phyloP scores from a whole-genome alignment of 768 basidiomycete species.

The Rhodocollybia butyracea region DNA sequence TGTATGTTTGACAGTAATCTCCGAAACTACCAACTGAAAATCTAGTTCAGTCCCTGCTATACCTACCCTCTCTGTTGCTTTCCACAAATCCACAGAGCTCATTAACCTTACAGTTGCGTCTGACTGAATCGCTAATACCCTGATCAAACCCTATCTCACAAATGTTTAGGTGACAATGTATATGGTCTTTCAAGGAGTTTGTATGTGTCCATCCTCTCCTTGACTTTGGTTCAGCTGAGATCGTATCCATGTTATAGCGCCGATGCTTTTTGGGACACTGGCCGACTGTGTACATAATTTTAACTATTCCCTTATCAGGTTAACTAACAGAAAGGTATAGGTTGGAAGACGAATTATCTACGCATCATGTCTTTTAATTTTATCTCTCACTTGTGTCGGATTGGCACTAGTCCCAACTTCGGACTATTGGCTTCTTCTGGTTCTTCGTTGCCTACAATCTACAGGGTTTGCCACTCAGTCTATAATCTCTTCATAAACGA shows the following conservation, averaged over 20 bases:
- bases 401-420: slow-evolving; percentile 44
- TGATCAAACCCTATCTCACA: background rate
- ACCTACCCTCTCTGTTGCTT: slow-evolving; percentile 58
- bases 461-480: too few relatives aligned
- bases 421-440: slow-evolving; percentile 74
- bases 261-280: background rate
- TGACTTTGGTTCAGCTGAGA: background rate
- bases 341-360: slow-evolving; percentile 61
- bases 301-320: slow-evolving; percentile 36
- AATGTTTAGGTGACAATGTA: slow-evolving; percentile 55
- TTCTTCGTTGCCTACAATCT: slow-evolving; percentile 79
- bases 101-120: slow-evolving; percentile 69
- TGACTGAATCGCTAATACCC: background rate
- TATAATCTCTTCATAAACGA: too few relatives aligned
- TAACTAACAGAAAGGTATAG: too few relatives aligned
- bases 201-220: slow-evolving; percentile 28
- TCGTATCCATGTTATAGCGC: background rate
- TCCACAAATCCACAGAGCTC: slow-evolving; percentile 62
- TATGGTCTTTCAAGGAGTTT: slow-evolving; percentile 63
- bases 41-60: slow-evolving; percentile 60
- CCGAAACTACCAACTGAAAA: slow-evolving; percentile 3
- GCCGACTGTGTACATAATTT: slow-evolving; percentile 54
- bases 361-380: slow-evolving; percentile 58
- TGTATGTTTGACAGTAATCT: slow-evolving; percentile 13
- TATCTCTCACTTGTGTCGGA: slow-evolving; percentile 64